Base-by-base conservation (phyloP, 2,329 filamentous ascomycete genomes). In the Diaporthe humulicola region DNA sequence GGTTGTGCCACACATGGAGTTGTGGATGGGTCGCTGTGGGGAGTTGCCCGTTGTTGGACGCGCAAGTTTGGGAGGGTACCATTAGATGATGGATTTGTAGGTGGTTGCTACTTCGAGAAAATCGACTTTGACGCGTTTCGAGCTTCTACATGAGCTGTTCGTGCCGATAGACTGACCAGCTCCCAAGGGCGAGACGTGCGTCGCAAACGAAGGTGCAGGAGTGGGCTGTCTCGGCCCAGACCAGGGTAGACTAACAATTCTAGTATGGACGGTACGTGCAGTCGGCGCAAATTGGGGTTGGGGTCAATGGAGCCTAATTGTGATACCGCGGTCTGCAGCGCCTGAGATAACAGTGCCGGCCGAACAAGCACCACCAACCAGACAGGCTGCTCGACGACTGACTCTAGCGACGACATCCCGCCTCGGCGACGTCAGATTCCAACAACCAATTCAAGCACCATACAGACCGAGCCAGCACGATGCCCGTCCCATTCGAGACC, bases 401-500 rank as follows among this genome's bases (percentile, higher is more conserved):
- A 54, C 17, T 40, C 48, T 28, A 30, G 14, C 33, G 48, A 30
- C 48, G 33, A 28, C 64, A 17, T 8, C 7, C 64, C 14, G n/a
- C 30, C 33, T 40, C 64, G 64, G 8, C 64, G 64, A 54, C 64
- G 30, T 50, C 45, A 69, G 64, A 69, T 40, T 30, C 64, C n/a
- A 40, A 38, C n/a, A 40, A 40, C 33, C 48, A 54, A 52, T 54
- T 15, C n/a, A 50, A 54, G 17, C 48, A 22, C 10, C 45, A n/a
- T 22, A 9, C 33, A 52, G 15, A 69, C 48, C 48, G 48, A 38
- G 33, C 48, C 64, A 54, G 17, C 83, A 83, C 81, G 71, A 93
- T 93, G 91, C 89, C 89, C 75, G 84, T 93, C 77, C 91, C 91
- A 64, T 93, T 92, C 84, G 91, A 93, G 84, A 85, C 90, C 67